Base-by-base conservation (phyloP, 2,329 filamentous ascomycete species). In the Nannizziopsis barbatae region DNA sequence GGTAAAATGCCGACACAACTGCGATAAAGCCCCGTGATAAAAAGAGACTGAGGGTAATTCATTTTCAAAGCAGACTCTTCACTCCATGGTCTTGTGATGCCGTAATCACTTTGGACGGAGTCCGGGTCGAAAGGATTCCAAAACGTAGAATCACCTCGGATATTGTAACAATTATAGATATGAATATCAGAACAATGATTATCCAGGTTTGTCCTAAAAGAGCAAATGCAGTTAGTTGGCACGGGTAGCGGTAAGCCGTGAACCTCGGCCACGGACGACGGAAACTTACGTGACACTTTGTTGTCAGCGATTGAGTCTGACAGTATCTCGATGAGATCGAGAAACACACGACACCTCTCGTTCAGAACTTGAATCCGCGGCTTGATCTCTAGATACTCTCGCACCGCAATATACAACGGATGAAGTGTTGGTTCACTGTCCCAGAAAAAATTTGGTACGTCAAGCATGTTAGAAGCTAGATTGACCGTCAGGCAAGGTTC, bases 371-470 rank as follows among this genome's bases (percentile, higher is more conserved):
- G 87, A 63, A 95, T 95, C 47, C 92, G 86, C 6, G 84, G 87
- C 61, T 94, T 90, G 65, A 98, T 96, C 62, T 98, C 92, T 52
- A 98, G 83, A 62, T 98, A 98, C 65, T 96, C 92, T 58, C 92
- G 86, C 44, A 96, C 87, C 51, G 89, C 92, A 51, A 80, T 82
- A 71, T 98, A 98, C 22, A 98, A 80, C 0, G 92, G 92, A 63
- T 95, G 87, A 0, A 98, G 75, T 0, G 87, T 95, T 14, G 92
- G 92, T 63, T 98, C 92, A 9, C 86, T 86, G 65, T 96, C 89
- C 92, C 92, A 98, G 75, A 96, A 94, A 75, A 95, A 95, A 64
- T 90, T 93, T 52, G 90, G 90, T 0, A 93, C 87, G 65, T 95
- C 89, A 50, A 95, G 83, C 64, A 95, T 90, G 62, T 96, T 96